Percentiles rank a stretch among this genome's conserved stretches.
Conservation (phyloP, 139 green algal genomes). For the Chlorella sorokiniana region DNA sequence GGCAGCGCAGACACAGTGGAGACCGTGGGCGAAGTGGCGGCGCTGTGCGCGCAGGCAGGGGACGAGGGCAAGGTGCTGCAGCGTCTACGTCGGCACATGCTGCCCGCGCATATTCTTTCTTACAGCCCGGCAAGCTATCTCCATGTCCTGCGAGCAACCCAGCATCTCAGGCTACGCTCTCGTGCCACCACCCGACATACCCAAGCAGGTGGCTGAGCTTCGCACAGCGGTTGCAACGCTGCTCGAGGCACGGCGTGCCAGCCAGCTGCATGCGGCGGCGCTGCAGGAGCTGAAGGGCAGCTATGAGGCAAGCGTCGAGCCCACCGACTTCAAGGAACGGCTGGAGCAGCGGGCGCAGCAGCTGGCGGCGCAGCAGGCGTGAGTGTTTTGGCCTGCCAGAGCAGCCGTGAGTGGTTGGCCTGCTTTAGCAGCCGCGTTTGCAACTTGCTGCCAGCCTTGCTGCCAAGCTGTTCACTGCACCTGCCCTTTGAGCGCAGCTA, state of each 20-base stretch:
- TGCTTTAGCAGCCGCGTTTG: background rate
- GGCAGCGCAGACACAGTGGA: background rate
- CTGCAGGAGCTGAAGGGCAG: slow-evolving; percentile 20
- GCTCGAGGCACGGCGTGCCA: background rate
- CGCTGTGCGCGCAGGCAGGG: background rate
- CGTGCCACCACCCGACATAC: background rate
- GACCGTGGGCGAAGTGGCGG: slow-evolving; percentile 1
- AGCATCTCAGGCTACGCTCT: background rate
- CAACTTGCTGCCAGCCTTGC: background rate
- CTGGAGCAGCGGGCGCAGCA: background rate
- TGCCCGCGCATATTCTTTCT: background rate
- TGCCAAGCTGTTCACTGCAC: background rate
- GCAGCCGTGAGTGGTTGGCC: background rate
- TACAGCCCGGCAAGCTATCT: background rate
- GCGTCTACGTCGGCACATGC: no score
- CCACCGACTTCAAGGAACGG: background rate
- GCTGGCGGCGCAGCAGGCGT: background rate
- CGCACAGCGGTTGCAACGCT: background rate
- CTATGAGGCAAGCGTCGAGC: background rate
- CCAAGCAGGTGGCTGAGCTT: slow-evolving; percentile 20
- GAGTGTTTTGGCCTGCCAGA: background rate
- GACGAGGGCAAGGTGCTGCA: background rate
- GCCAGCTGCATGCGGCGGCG: background rate
- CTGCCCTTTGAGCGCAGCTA: background rate
- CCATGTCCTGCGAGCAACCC: background rate